Percentiles rank a stretch among this genome's conserved stretches.
phyloP scores from a whole-genome alignment of 2,329 filamentous ascomycete species.

The Dryadomyces quercus-mongolicae region DNA sequence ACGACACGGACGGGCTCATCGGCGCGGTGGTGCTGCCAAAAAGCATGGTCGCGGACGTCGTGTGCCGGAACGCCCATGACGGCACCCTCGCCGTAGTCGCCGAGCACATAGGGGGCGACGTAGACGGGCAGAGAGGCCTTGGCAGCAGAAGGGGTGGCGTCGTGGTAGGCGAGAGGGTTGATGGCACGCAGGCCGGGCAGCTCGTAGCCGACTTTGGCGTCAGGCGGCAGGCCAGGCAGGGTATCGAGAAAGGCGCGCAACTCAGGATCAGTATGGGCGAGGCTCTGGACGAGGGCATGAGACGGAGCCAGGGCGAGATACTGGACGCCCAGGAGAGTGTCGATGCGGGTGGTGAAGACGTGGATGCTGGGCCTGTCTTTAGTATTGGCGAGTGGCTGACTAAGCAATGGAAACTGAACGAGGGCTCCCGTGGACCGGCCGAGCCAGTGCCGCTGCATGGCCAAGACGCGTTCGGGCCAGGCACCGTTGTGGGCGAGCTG shows the following conservation, averaged over 20 bases:
- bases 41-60: slow-evolving; percentile 64
- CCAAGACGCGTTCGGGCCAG: slow-evolving; percentile 74
- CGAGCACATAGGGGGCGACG: slow-evolving; percentile 73
- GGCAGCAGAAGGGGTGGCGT: slow-evolving; percentile 34
- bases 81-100: slow-evolving; percentile 75
- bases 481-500: slow-evolving; percentile 46
- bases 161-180: slow-evolving; percentile 52
- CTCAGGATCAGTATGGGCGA: slow-evolving; percentile 46
- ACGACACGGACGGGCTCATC: slow-evolving; percentile 51
- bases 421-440: slow-evolving; percentile 64
- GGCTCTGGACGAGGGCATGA: slow-evolving; percentile 53
- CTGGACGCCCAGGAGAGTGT: slow-evolving; percentile 79
- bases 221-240: slow-evolving; percentile 40
- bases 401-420: slow-evolving; percentile 55
- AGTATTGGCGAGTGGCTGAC: not conserved
- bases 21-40: slow-evolving; percentile 61
- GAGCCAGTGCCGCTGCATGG: slow-evolving; percentile 83
- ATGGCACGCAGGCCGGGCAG: slow-evolving; percentile 48
- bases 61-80: slow-evolving; percentile 90
- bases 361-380: slow-evolving; percentile 35
- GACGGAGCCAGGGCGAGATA: slow-evolving; percentile 68
- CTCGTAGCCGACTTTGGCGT: slow-evolving; percentile 55
- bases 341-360: slow-evolving; percentile 74
- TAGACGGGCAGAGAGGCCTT: slow-evolving; percentile 58
- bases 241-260: slow-evolving; percentile 57